Conservation (phyloP, 441 rosid species). For the Dalechampia spathulata region DNA sequence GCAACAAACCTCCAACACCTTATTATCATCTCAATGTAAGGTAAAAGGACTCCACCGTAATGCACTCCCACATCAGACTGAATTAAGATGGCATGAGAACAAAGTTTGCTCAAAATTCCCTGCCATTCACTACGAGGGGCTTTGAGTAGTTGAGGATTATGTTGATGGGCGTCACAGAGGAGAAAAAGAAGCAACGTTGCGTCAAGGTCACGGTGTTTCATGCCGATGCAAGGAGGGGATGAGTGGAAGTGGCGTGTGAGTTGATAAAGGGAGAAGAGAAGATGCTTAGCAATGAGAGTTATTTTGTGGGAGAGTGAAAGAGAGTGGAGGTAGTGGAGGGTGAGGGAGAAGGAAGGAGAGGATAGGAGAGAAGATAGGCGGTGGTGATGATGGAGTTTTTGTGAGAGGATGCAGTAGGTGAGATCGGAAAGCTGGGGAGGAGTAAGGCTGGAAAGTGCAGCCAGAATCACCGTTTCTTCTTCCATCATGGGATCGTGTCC, state of each 20-base stretch:
- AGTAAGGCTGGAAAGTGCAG: conserved; percentile 55
- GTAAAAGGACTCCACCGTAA: conserved; percentile 53
- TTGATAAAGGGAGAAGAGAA: conserved; percentile 58
- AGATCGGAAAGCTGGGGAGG: conserved; percentile 43
- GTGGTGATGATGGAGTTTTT: conserved; percentile 41
- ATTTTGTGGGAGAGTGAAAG: conserved; percentile 56
- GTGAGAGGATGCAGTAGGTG: conserved; percentile 38
- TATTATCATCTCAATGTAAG: conserved; percentile 51
- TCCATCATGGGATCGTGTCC: conserved; percentile 48
- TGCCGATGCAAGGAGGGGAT: conserved; percentile 33
- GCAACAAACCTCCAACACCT: conserved; percentile 57
- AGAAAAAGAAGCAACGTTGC: conserved; percentile 65
- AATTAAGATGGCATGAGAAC: conserved; percentile 24
- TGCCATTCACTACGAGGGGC: conserved; percentile 54
- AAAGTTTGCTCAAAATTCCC: conserved; percentile 24
- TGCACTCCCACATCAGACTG: conserved; percentile 36
- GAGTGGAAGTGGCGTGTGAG: conserved; percentile 62
- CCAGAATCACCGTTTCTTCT: conserved; percentile 41
- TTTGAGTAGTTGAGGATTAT: conserved; percentile 41
- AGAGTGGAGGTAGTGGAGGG: conserved; percentile 68
- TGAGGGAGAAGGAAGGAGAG: conserved; percentile 68
- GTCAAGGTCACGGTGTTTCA: conserved; percentile 77
- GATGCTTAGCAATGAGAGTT: conserved; percentile 65
- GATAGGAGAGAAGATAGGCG: conserved; percentile 67
- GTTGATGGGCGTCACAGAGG: conserved; percentile 66